These are phyloP conservation scores for Dispira parvispora DNA, from an alignment of 192 early-diverging fungal genomes.

Conservation along the genomic window DNA sequence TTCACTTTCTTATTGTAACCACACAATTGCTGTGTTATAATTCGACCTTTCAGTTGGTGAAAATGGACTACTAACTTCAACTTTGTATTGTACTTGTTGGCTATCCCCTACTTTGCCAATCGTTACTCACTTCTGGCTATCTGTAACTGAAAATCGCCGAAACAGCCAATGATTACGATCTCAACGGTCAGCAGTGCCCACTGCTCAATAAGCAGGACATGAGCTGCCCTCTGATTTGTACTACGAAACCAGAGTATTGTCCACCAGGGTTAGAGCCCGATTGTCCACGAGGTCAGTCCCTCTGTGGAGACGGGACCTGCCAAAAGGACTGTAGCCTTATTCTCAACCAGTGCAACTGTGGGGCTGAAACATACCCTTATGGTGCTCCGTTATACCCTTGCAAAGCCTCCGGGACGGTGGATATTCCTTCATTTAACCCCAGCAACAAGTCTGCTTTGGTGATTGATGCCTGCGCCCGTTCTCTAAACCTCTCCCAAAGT, in stretches of 20 bases:
- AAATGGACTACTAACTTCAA: background rate
- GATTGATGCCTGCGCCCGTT: slow-evolving; percentile 17
- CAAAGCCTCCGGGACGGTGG: slow-evolving; percentile 15
- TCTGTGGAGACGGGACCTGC: slow-evolving; percentile 35
- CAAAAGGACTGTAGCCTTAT: slow-evolving; percentile 20
- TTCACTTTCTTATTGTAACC: background rate
- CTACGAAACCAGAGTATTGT: slow-evolving; percentile 16
- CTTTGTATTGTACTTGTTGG: background rate
- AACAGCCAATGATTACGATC: slow-evolving; percentile 29
- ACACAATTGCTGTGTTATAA: background rate
- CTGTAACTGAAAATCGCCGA: background rate
- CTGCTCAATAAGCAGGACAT: slow-evolving; percentile 16
- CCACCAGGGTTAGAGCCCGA: slow-evolving; percentile 17
- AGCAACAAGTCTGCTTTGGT: slow-evolving; percentile 18
- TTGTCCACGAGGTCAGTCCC: slow-evolving; percentile 19
- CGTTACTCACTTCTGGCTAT: background rate
- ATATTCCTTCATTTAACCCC: slow-evolving; percentile 25
- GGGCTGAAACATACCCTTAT: slow-evolving; percentile 14
- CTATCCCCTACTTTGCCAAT: background rate
- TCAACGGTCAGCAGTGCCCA: slow-evolving; percentile 29
- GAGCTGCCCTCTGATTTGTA: slow-evolving; percentile 28
- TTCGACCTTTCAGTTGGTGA: background rate
- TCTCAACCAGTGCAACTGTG: slow-evolving; percentile 28
- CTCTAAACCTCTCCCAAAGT: slow-evolving; percentile 13
- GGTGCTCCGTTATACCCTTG: slow-evolving; percentile 18